Conservation (phyloP, 306 rosid species). For the Fragaria nilgerrensis region DNA sequence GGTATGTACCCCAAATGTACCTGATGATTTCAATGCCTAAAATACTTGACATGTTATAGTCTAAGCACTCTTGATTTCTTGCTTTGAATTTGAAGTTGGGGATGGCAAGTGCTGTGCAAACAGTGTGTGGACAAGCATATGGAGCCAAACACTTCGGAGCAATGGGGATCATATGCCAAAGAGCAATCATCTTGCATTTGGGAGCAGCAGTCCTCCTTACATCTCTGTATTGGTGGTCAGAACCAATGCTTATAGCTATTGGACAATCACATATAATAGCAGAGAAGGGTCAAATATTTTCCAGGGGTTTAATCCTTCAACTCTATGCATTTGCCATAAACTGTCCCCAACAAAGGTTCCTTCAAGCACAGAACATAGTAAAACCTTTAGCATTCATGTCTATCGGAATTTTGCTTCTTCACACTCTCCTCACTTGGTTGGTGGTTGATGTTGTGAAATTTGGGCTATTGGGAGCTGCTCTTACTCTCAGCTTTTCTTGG, state of each 20-base stretch:
- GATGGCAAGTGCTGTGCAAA: slow-evolving; percentile 3
- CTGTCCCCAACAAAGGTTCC: slow-evolving; percentile 66
- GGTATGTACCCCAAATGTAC: neutral
- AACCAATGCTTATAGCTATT: slow-evolving; percentile 32
- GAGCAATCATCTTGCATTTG: slow-evolving; percentile 37
- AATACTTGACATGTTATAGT: neutral
- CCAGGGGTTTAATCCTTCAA: slow-evolving; percentile 48
- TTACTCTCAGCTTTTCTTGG: slow-evolving; percentile 48
- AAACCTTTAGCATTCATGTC: slow-evolving; percentile 58
- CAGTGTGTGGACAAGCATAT: slow-evolving; percentile 3
- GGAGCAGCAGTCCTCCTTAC: slow-evolving; percentile 50
- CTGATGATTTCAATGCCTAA: neutral
- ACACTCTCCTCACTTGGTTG: slow-evolving; percentile 44
- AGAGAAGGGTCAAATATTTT: slow-evolving; percentile 37
- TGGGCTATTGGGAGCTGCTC: slow-evolving; percentile 51
- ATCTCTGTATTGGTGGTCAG: slow-evolving; percentile 49
- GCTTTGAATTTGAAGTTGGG: slow-evolving; percentile 1
- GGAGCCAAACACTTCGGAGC: slow-evolving; percentile 2
- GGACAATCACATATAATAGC: slow-evolving; percentile 43
- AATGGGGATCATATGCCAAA: slow-evolving; percentile 52
- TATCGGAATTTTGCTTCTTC: slow-evolving; percentile 44
- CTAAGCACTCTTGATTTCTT: neutral
- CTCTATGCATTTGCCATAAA: slow-evolving; percentile 50
- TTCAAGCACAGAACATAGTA: slow-evolving; percentile 65
- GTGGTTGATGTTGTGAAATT: slow-evolving; percentile 38